Evolutionary conservation across 2,329 filamentous ascomycete species (phyloP).

Genomic region (Neurospora sp.): DNA sequence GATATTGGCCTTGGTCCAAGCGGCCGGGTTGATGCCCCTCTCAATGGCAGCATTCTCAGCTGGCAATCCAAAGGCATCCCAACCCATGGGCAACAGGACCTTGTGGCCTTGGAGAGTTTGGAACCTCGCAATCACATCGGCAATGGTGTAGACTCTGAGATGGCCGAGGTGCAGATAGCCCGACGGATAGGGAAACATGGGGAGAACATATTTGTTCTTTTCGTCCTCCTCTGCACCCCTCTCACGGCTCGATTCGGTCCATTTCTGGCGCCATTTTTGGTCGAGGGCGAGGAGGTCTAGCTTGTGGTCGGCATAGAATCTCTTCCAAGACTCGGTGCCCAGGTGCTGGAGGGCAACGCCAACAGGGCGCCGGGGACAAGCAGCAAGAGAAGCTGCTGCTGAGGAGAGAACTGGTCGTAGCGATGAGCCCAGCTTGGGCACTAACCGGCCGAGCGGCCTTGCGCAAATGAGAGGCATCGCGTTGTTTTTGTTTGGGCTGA

Average conservation of each 20-base stretch:
- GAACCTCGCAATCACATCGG: slow-evolving; percentile 73
- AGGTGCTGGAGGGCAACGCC: slow-evolving; percentile 6
- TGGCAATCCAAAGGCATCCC: slow-evolving; percentile 86
- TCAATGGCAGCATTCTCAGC: slow-evolving; percentile 89
- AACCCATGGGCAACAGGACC: slow-evolving; percentile 84
- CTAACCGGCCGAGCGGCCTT: slow-evolving; percentile 20
- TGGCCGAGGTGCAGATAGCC: slow-evolving; percentile 81
- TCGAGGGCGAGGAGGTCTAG: slow-evolving; percentile 40
- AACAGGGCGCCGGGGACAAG: slow-evolving; percentile 2
- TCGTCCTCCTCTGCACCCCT: slow-evolving; percentile 11
- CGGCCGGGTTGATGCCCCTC: slow-evolving; percentile 63
- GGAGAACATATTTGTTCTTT: slow-evolving; percentile 58
- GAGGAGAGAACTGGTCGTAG: slow-evolving; percentile 1
- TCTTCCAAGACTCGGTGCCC: slow-evolving; percentile 6
- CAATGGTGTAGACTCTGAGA: slow-evolving; percentile 81
- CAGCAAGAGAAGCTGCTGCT: background rate
- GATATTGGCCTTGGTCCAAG: slow-evolving; percentile 77
- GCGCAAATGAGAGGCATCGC: slow-evolving; percentile 20
- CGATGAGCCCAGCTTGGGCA: slow-evolving; percentile 13
- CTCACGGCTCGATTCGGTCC: slow-evolving; percentile 20
- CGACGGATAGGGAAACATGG: slow-evolving; percentile 92
- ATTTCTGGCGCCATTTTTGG: slow-evolving; percentile 42
- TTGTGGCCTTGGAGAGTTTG: slow-evolving; percentile 63
- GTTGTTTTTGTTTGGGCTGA: slow-evolving; percentile 12
- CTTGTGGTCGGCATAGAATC: slow-evolving; percentile 26